Evolutionary conservation across 352 stramenopile genomes (phyloP).

Genomic region (Aphanomyces euteiches): DNA sequence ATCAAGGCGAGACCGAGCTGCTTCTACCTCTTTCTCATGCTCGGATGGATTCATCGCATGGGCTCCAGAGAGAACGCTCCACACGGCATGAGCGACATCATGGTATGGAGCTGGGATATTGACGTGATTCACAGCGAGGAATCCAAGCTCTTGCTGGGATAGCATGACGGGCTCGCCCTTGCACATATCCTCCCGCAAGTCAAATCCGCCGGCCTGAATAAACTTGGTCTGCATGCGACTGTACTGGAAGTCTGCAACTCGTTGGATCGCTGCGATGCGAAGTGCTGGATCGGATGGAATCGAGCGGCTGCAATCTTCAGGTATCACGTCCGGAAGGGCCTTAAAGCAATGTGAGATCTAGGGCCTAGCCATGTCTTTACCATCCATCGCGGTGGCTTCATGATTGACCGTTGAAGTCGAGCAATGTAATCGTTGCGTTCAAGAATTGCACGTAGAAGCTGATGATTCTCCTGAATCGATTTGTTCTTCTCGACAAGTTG

Average conservation of each 20-base stretch:
- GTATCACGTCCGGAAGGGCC: background rate
- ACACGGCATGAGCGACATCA: background rate
- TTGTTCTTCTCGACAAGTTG: conserved; percentile 10
- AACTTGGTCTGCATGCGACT: background rate
- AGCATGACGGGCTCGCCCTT: background rate
- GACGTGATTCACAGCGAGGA: conserved; percentile 2
- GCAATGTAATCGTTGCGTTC: conserved; percentile 4
- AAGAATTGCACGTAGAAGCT: conserved; percentile 1
- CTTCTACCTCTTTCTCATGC: no score
- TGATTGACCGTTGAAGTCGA: background rate
- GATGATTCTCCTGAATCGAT: conserved; percentile 6
- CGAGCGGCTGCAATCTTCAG: background rate
- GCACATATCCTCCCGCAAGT: conserved; percentile 3
- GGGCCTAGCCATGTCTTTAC: background rate
- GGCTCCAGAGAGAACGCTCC: conserved; percentile 1
- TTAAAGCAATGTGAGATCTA: background rate
- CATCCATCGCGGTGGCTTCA: conserved; percentile 1
- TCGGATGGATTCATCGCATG: background rate
- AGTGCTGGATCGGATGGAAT: background rate
- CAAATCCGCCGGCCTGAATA: background rate
- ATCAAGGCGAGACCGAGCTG: no score
- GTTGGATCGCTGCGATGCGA: background rate
- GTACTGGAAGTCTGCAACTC: conserved; percentile 2
- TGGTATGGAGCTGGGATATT: conserved; percentile 4
- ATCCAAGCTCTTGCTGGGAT: background rate